Conservation (phyloP, 495 filamentous ascomycete species). For the Neohortaea acidophila region DNA sequence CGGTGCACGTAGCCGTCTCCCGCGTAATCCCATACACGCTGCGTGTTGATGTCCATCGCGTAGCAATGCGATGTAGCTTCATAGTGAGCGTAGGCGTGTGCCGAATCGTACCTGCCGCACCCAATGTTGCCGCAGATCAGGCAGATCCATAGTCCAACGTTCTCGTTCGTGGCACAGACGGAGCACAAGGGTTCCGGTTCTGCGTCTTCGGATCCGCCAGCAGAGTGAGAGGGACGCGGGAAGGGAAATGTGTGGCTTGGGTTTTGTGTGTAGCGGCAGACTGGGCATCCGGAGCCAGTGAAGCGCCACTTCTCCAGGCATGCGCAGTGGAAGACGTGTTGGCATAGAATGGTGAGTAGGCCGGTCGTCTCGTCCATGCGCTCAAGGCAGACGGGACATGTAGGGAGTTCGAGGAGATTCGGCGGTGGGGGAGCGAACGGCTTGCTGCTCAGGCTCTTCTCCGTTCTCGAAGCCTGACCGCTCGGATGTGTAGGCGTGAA, state of each 20-base stretch:
- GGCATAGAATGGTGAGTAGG: conserved; percentile 86
- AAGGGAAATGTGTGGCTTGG: conserved; percentile 18
- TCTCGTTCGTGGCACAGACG: conserved; percentile 54
- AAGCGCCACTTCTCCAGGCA: conserved; percentile 87
- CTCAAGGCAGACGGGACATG: conserved; percentile 91
- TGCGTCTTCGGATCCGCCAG: conserved; percentile 20
- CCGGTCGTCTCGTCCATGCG: conserved; percentile 97
- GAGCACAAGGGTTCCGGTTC: conserved; percentile 43
- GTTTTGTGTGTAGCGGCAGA: conserved; percentile 72
- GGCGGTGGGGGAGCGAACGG: conserved; percentile 87
- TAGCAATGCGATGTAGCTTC: conserved; percentile 79
- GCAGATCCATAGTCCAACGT: conserved; percentile 82
- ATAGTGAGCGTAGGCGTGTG: conserved; percentile 89
- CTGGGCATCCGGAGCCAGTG: conserved; percentile 69
- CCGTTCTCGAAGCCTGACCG: neutral
- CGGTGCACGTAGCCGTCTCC: conserved; percentile 92
- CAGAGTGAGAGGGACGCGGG: conserved; percentile 20
- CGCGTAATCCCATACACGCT: conserved; percentile 95
- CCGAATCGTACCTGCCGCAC: conserved; percentile 84
- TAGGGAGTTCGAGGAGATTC: conserved; percentile 77
- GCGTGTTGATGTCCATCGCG: conserved; percentile 78
- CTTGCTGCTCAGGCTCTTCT: conserved; percentile 46
- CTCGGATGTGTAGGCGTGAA: conserved; percentile 35
- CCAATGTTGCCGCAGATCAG: conserved; percentile 88
- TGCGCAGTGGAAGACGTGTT: conserved; percentile 95